Evolutionary conservation across 106 monocot species (phyloP), one percentile per base, ranked within the genome.

Genomic region (Dioscorea dumetorum): DNA sequence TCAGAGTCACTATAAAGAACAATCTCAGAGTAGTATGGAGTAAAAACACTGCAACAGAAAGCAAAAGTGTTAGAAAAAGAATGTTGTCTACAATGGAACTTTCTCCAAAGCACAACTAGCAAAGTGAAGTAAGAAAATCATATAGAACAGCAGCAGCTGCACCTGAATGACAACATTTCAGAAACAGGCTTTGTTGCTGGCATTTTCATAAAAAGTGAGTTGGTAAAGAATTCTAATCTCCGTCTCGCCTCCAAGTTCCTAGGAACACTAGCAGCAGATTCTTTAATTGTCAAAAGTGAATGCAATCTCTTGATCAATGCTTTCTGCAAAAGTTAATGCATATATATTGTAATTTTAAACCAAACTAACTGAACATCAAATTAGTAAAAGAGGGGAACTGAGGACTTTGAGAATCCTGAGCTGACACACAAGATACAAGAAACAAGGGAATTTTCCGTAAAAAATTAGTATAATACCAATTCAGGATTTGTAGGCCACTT

Each of bases 141-240:
- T 41, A 41, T 41, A 8, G 10, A 6, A 41, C 0, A 5, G 10
- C 10, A 41, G 5, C 15, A n/a, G n/a, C 48, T 57, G 64, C 41
- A 94, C 93, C 93, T 80, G 71, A 94, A 94, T 51, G 89, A 86
- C 53, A 89, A 12, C 88, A 89, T 94, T 59, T 89, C 89, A 57
- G 67, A 84, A 76, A 89, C 93, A 73, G 81, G 77, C 50, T 78
- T 86, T 32, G 89, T 67, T 33, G 24, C 31, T 23, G 93, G 93
- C 89, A 94, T 94, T 67, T 41, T 72, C 93, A 94, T 94, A 68
- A 84, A 94, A 8, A 94, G 79, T 12, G 93, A 94, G 75, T 94
- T 94, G 5, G 86, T 86, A 69, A 94, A 94, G 73, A 80, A 94
- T 62, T 86, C 64, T 49, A 94, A 76, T 41, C 93, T 79, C 19